Evolutionary conservation across 1,284 basidiomycete genomes (phyloP), one percentile per base, ranked within the genome.

Genomic region (Tranzscheliella williamsii): DNA sequence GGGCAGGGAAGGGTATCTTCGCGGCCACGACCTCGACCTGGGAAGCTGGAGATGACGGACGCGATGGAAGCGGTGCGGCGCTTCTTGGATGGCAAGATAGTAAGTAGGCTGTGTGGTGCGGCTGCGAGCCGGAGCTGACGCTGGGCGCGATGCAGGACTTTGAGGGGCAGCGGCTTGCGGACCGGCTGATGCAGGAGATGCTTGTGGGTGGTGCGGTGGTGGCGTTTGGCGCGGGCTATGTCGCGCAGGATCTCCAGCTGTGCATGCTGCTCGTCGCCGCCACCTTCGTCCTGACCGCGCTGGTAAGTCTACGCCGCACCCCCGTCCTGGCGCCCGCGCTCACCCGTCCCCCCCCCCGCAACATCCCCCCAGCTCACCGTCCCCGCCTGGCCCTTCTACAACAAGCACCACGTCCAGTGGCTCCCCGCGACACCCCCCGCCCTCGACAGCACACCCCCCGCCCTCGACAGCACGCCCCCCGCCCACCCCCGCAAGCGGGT

Each of bases 311-410:
- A 8, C 11, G 11, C 11, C 12, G 9, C 32, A 20, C 18, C n/a
- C n/a, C n/a, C n/a, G n/a, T n/a, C n/a, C n/a, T n/a, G n/a, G n/a
- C n/a, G n/a, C n/a, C n/a, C n/a, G n/a, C n/a, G n/a, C n/a, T n/a
- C n/a, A n/a, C n/a, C n/a, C n/a, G n/a, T n/a, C n/a, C n/a, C n/a
- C n/a, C n/a, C n/a, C n/a, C n/a, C n/a, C n/a, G n/a, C n/a, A n/a
- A n/a, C n/a, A n/a, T n/a, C n/a, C n/a, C n/a, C n/a, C 27, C n/a
- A 58, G 55, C 20, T 55, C 6, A 52, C 56, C 6, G 56, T 65
- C 1, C 62, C 62, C 9, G 38, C 52, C 4, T 65, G 62, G 62
- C 44, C 48, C 6, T 34, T 60, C n/a, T 65, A 45, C 49, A 65
- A 60, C 39, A 44, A 38, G 22, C 26, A 56, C 33, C 51, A 51